A percentile compares a stretch with the other conserved stretches of the same genome.
Conservation (phyloP, 331 rosid species). For the Quercus tomentella region DNA sequence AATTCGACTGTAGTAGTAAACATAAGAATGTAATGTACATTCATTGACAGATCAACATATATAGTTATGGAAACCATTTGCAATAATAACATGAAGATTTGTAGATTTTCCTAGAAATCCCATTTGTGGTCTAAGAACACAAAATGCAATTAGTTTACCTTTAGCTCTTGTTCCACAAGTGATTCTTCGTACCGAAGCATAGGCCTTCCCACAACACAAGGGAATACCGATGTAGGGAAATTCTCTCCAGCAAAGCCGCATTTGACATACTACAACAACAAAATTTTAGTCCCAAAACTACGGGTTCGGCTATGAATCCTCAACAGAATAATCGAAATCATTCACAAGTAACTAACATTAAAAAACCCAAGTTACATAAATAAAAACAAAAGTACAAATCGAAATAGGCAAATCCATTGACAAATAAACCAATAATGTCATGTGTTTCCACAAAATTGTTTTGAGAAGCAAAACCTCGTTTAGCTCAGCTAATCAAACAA, state of each 20-base stretch:
- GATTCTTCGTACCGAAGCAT: constrained; percentile 98
- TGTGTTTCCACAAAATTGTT: too few species aligned
- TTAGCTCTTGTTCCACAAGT: constrained; percentile 76
- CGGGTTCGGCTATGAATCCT: not conserved
- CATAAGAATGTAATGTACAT: not conserved
- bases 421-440: too few species aligned
- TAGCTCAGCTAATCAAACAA: not conserved
- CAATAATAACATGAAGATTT: not conserved
- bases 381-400: too few species aligned
- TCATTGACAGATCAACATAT: not conserved
- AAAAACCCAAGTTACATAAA: too few species aligned
- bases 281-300: not conserved
- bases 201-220: constrained; percentile 97
- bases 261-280: constrained; percentile 69
- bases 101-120: not conserved
- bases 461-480: too few species aligned
- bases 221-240: constrained; percentile 92
- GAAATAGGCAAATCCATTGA: too few species aligned
- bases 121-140: not conserved
- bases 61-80: not conserved
- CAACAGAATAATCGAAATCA: not conserved
- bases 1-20: not conserved
- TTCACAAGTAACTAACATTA: not conserved
- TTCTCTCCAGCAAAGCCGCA: constrained; percentile 99
- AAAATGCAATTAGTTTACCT: constrained; percentile 37